Percentiles rank a stretch among this genome's conserved stretches.
phyloP scores from a whole-genome alignment of 2,329 filamentous ascomycete species.

The Lasiodiplodia theobromae region DNA sequence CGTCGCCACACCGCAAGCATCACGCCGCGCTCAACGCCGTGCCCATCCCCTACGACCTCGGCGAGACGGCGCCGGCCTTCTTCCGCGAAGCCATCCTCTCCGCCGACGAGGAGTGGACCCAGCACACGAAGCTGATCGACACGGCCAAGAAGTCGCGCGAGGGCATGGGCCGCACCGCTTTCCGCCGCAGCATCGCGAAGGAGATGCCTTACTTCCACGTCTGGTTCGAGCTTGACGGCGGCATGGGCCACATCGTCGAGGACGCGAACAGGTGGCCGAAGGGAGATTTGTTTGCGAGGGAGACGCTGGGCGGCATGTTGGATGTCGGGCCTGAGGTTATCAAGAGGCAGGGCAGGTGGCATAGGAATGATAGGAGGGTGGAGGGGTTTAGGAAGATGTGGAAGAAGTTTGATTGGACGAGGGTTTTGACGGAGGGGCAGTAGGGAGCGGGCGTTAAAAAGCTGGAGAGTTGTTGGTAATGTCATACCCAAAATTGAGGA shows the following conservation, averaged over 20 bases:
- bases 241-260: conserved; percentile 90
- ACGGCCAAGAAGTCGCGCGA: conserved; percentile 71
- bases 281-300: conserved; percentile 90
- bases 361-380: conserved; percentile 69
- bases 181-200: conserved; percentile 82
- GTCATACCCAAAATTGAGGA: background rate
- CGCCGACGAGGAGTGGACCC: conserved; percentile 90
- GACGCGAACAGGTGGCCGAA: conserved; percentile 84
- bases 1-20: conserved; percentile 74
- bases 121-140: conserved; percentile 94
- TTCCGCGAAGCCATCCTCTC: conserved; percentile 93
- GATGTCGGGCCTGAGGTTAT: conserved; percentile 82
- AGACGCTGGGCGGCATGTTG: conserved; percentile 91
- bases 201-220: conserved; percentile 98
- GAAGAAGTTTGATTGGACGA: conserved; percentile 92
- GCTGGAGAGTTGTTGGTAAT: background rate
- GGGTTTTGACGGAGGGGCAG: conserved; percentile 62
- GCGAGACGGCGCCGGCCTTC: conserved; percentile 89
- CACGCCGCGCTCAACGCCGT: conserved; percentile 88
- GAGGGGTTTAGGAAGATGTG: conserved; percentile 84
- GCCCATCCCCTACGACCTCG: conserved; percentile 89
- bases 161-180: conserved; percentile 80
- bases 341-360: conserved; percentile 90
- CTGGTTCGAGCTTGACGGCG: conserved; percentile 93
- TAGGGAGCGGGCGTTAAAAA: background rate